Percentiles rank a stretch among this genome's conserved stretches.
These are phyloP conservation scores for Rhypophila decipiens DNA, from an alignment of 495 filamentous ascomycete species.

Conservation along the genomic window DNA sequence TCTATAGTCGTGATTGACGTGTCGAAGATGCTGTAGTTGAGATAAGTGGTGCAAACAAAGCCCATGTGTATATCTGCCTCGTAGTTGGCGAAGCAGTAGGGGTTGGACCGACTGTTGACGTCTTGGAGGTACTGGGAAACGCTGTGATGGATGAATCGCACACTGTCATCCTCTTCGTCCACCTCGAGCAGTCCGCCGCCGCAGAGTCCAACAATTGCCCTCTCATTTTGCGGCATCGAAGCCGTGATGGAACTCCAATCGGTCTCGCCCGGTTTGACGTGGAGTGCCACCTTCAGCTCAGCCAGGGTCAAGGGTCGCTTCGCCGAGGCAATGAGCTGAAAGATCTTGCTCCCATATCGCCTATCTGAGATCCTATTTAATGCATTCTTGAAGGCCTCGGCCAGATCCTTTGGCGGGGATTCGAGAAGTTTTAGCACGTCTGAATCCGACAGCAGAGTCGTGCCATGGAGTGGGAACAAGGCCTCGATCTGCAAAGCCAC, in stretches of 20 bases:
- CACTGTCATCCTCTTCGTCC: not conserved
- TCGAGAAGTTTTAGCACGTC: not conserved
- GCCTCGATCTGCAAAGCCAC: not conserved
- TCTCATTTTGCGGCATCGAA: not conserved
- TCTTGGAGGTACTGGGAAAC: not conserved
- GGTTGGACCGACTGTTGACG: not conserved
- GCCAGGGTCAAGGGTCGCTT: not conserved
- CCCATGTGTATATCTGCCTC: slow-evolving; percentile 2
- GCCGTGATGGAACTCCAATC: not conserved
- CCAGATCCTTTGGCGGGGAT: not conserved
- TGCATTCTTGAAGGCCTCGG: not conserved
- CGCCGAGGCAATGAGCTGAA: not conserved
- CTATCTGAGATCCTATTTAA: not conserved
- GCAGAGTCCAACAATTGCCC: not conserved
- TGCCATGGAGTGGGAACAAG: not conserved
- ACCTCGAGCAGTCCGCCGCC: not conserved
- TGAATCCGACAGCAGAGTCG: not conserved
- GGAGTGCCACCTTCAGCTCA: not conserved
- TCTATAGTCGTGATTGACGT: not conserved
- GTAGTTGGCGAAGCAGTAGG: not conserved
- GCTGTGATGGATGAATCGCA: slow-evolving; percentile 6
- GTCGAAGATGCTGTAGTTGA: not conserved
- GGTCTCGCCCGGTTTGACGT: not conserved
- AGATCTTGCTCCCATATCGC: not conserved
- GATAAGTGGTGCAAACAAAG: slow-evolving; percentile 1